Conservation (phyloP, 768 basidiomycete genomes). For the Pisolithus tinctorius region DNA sequence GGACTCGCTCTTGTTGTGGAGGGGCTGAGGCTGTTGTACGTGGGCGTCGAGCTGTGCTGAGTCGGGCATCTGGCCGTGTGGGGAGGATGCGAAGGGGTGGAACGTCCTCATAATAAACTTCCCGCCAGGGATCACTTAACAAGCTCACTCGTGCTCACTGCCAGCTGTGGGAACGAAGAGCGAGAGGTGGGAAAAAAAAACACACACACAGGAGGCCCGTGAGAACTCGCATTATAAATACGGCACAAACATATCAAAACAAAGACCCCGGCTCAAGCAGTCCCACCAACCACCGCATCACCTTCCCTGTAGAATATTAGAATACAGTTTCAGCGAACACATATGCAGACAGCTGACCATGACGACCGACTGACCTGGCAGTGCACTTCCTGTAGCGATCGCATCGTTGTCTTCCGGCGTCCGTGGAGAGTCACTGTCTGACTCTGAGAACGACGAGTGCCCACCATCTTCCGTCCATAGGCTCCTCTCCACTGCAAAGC, state of each 20-base stretch:
- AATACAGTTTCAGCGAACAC: too few relatives aligned
- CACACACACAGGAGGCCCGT: constrained; percentile 24
- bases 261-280: not conserved
- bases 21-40: constrained; percentile 14
- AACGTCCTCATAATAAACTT: constrained; percentile 39
- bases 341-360: too few relatives aligned
- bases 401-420: constrained; percentile 14
- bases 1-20: constrained; percentile 33
- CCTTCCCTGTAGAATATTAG: constrained; percentile 6
- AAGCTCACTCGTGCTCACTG: constrained; percentile 20
- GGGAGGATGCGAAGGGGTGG: constrained; percentile 34
- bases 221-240: constrained; percentile 20
- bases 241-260: constrained; percentile 7
- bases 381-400: not conserved
- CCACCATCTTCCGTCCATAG: constrained; percentile 28
- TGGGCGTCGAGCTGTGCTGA: constrained; percentile 28
- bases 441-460: constrained; percentile 35
- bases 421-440: constrained; percentile 14
- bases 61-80: constrained; percentile 37
- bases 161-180: constrained; percentile 40
- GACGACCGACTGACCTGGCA: not conserved
- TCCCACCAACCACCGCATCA: constrained; percentile 1
- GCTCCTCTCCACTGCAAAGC: constrained; percentile 9
- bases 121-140: constrained; percentile 31
- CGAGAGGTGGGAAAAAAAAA: constrained; percentile 41